Evolutionary conservation across 1,284 basidiomycete species (phyloP), one percentile per base, ranked within the genome.

Genomic region (Moesziomyces globuligerus): DNA sequence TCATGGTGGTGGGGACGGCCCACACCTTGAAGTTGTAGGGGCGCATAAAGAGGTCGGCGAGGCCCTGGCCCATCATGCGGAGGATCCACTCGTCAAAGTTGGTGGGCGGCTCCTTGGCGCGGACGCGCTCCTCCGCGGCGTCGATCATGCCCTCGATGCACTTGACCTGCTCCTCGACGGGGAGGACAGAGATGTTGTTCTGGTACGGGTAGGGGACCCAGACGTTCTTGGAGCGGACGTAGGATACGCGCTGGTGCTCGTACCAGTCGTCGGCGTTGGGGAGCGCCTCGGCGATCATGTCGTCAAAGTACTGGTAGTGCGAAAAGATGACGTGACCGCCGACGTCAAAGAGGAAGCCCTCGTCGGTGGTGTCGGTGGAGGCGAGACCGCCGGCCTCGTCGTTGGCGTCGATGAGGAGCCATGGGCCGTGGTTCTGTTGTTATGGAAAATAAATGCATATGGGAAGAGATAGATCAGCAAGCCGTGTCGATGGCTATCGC

Each of bases 21-120:
- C 86, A 86, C 13, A 86, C 86, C 74, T 86, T 86, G 83, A 84
- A 86, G 80, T 86, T 86, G 81, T 86, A 86, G 37, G 85, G 85
- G 43, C 85, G 77, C 86, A 86, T 86, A 76, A 86, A 86, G 52
- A 84, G 70, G 51, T 86, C 84, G 26, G 86, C 86, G 39, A 86
- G 83, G 21, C 86, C 86, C 54, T 81, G 51, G 23, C 77, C 84
- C 84, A 86, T 85, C 80, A 85, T 85, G 41, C 85, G 76, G 38
- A 86, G 51, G 73, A 86, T 86, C 85, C 86, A 86, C 72, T 85
- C 83, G 74, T 85, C 84, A 70, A 85, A 85, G 44, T 69, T 83
- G 69, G 81, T 79, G 37, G 84, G 84, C 56, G 83, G 77, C 43
- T 76, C 70, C 50, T 76, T 81, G 45, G 83, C 78, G 25, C 80